Base-by-base conservation (phyloP, 768 basidiomycete genomes). In the Daedaleopsis nitida region DNA sequence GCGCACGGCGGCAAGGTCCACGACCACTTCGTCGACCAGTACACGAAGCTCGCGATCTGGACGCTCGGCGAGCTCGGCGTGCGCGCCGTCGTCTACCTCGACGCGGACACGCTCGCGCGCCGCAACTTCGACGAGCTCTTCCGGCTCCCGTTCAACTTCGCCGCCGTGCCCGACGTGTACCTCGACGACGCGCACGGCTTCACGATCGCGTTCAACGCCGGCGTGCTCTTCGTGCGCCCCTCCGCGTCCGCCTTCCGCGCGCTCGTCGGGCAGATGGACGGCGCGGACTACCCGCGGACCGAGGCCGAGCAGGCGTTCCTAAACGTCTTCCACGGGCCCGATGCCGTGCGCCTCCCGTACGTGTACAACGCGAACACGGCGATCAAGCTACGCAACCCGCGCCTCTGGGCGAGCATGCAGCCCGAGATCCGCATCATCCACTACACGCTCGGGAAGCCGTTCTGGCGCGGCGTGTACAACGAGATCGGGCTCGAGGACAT, bases 81-180 rank as follows among this genome's bases (percentile, higher is more conserved):
- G 62, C 59, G 70, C 19, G 42, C 65, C 17, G 67, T 72, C 10
- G 70, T 78, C 21, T 79, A 78, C 61, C 68, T 80, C 47, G 73
- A 77, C 60, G 71, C 74, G 9, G 77, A 78, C 66, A 77, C 76
- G 2, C 72, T 78, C 57, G 77, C 75, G 12, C 73, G 69, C 1
- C 65, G 65, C 16, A 77, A 78, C 55, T 73, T 80, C 61, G 75
- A 77, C 59, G 78, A 79, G 60, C 71, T 79, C 13, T 79, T 78
- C 61, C 58, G 72, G 9, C 54, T 75, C 3, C 77, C 77, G 5
- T 78, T 74, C 69, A 65, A 65, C 23, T 77, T 80, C 56, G 77
- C 68, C 16, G 78, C 78, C 7, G 77, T 74, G 0, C 77, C 77
- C 0, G 77, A 80, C 51, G 69, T 77, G 1, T 75, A 69, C 32